These are phyloP conservation scores for Hypoxylon crocopeplum DNA, from an alignment of 495 filamentous ascomycete species.

Conservation along the genomic window DNA sequence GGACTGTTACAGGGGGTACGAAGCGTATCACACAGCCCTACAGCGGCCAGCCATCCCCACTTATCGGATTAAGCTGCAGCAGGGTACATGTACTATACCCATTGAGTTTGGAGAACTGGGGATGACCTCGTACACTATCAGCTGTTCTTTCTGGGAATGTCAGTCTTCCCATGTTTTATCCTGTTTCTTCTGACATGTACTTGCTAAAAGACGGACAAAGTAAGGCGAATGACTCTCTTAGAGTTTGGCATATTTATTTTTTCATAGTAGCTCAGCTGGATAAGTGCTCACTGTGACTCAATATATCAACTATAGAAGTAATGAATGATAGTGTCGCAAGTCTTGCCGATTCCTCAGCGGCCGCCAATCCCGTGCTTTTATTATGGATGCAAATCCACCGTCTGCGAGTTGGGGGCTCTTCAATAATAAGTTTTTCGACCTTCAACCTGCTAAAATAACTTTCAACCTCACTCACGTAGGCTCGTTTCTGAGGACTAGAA, in stretches of 20 bases:
- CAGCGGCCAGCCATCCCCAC: conserved; percentile 19
- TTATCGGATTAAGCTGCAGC: conserved; percentile 9
- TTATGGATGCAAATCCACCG: neutral
- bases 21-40: conserved; percentile 27
- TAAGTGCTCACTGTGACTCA: conserved; percentile 13
- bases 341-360: neutral
- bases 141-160: conserved; percentile 6
- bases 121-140: conserved; percentile 32
- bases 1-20: neutral
- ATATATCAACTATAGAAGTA: neutral
- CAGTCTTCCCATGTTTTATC: conserved; percentile 1
- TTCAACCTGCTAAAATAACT: conserved; percentile 1
- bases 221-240: conserved; percentile 1
- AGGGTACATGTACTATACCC: neutral
- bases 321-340: conserved; percentile 23
- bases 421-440: conserved; percentile 7
- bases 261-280: neutral
- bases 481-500: neutral
- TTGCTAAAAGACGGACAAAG: neutral
- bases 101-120: conserved; percentile 15
- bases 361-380: conserved; percentile 7
- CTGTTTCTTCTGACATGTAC: conserved; percentile 1
- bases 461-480: neutral
- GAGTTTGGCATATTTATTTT: neutral
- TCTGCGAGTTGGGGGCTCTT: conserved; percentile 10